Base-by-base conservation (phyloP, 148 eudicot species). In the Beta vulgaris region DNA sequence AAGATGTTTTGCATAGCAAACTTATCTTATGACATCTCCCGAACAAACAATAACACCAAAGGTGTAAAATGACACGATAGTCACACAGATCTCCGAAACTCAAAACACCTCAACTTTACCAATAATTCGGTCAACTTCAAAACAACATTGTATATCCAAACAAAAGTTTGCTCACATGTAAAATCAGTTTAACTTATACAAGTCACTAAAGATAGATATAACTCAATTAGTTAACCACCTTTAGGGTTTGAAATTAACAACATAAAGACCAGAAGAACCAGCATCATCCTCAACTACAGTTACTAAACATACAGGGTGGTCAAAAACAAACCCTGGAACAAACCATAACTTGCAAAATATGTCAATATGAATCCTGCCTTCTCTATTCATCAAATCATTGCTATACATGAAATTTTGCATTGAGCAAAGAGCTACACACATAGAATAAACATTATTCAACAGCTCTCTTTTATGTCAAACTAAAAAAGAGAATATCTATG, bases 401-500 rank as follows among this genome's bases (percentile, higher is more conserved):
- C 77, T 82, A 79, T 76, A 84, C 82, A 82, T 81, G 70, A 75
- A 76, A 80, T 64, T 9, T 31, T 57, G 73, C 71, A 69, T 73
- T 66, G 63, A 62, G 69, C 73, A 81, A 28, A 36, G 35, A 76
- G 79, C 83, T 64, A 69, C 78, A 76, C 64, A 73, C 65, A 71
- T 71, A 68, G 68, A 66, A 69, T 79, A 71, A 74, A 74, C 75
- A 81, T 82, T 86, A 84, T 86, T 88, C 77, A 76, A 72, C 86
- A 77, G 74, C 67, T 69, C 48, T 42, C 76, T 79, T 61, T 62
- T 69, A 72, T 79, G 80, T 81, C 75, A 76, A 85, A 63, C 68
- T 75, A 62, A 66, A 54, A 39, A 65, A 71, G 8, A 28, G 35
- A 60, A 42, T 23, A 58, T 16, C 71, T 76, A 76, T 40, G 69